phyloP scores from a whole-genome alignment of 345 rosid genomes.

The Geranium brycei region DNA sequence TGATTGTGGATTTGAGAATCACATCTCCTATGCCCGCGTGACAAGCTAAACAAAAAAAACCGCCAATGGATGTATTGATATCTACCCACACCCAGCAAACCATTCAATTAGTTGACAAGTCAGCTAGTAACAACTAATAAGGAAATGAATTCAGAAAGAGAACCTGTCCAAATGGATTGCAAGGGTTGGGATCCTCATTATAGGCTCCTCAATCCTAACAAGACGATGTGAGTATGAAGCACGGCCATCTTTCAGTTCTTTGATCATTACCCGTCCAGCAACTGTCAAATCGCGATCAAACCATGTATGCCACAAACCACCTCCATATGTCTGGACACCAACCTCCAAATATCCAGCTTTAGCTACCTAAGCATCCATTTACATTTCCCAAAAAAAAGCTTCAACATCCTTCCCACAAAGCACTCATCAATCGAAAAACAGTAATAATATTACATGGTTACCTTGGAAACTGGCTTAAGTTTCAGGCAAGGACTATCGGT shows the following conservation, averaged over 20 bases:
- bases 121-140: background rate
- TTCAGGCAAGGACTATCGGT: conserved; percentile 95
- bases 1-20: too few relatives aligned
- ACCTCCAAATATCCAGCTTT: conserved; percentile 78
- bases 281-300: conserved; percentile 94
- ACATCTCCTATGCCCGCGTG: too few relatives aligned
- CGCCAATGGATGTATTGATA: background rate
- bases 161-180: conserved; percentile 96
- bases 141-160: conserved; percentile 1
- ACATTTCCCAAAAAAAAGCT: background rate
- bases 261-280: conserved; percentile 77
- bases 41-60: too few relatives aligned
- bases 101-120: background rate
- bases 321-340: conserved; percentile 89
- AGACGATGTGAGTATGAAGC: conserved; percentile 53
- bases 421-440: background rate
- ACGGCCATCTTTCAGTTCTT: conserved; percentile 44
- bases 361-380: conserved; percentile 33
- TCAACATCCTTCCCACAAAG: background rate
- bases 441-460: conserved; percentile 4
- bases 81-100: background rate
- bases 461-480: conserved; percentile 91
- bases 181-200: conserved; percentile 82
- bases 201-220: conserved; percentile 70
- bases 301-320: conserved; percentile 98